Base-by-base conservation (phyloP, 2,329 filamentous ascomycete species). In the Fusarium udum region DNA sequence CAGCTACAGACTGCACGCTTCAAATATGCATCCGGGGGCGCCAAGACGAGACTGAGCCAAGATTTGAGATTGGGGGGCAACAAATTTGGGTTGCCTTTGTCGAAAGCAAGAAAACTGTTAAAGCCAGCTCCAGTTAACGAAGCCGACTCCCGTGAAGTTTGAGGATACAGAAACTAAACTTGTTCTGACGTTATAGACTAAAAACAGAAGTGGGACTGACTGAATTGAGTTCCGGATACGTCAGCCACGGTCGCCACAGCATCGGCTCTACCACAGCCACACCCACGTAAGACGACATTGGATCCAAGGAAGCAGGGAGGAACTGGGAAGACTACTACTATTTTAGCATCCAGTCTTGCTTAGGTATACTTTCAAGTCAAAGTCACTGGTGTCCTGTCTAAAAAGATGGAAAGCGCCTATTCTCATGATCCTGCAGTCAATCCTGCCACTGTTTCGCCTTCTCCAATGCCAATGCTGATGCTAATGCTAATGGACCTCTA, bases 101-200 rank as follows among this genome's bases (percentile, higher is more conserved):
- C 36, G 20, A 48, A 65, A 64, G 24, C 40, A 58, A 57, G 46
- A 55, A 39, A 36, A 48, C 7, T 32, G 56, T 53, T 32, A 32
- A 51, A 69, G 60, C 43, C 40, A 36, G 52, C 39, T 67, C 39
- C 39, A n/a, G 39, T 61, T 59, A 43, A 31, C 31, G 39, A 66
- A 59, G 69, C 60, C 56, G 70, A 62, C 69, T 57, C 56, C 64
- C 46, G 52, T 39, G 36, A 66, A 48, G 57, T 40, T 69, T 48
- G 46, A 61, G 51, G 45, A 46, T 20, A 28, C 26, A 28, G 6
- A 28, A 28, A 28, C 26, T 28, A 57, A 65, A 67, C 62, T 57
- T 68, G 58, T 37, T 64, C 58, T 67, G 68, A 68, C 67, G 68
- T 64, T 58, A 36, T 55, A 28, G 39, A 45, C 34, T 39, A 34